phyloP scores from a whole-genome alignment of 2,329 filamentous ascomycete species.

The Penicillium verrucosum region DNA sequence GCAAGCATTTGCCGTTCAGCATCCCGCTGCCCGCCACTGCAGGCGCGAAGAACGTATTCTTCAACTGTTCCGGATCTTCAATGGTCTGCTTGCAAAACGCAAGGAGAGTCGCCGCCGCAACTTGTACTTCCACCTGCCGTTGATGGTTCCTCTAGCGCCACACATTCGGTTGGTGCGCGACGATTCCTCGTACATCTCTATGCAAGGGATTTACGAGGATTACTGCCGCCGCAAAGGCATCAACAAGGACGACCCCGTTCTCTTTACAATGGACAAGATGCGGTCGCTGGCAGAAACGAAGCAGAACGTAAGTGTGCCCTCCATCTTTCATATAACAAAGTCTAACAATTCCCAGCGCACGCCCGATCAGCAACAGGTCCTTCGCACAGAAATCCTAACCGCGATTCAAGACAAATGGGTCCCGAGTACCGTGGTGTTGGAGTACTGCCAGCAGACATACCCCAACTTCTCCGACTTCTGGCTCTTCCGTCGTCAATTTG shows the following conservation, averaged over 20 bases:
- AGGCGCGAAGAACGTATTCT: conserved; percentile 90
- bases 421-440: conserved; percentile 72
- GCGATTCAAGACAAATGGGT: conserved; percentile 95
- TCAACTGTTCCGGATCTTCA: conserved; percentile 96
- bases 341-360: conserved; percentile 42
- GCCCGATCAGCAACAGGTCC: conserved; percentile 65
- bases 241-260: conserved; percentile 90
- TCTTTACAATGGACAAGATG: conserved; percentile 95
- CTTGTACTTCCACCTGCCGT: conserved; percentile 89
- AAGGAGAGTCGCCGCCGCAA: conserved; percentile 94
- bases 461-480: conserved; percentile 92
- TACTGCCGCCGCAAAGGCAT: conserved; percentile 83
- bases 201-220: conserved; percentile 95
- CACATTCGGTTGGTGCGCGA: conserved; percentile 95
- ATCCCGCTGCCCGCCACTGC: conserved; percentile 88
- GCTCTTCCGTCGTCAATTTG: conserved; percentile 96
- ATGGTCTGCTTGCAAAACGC: conserved; percentile 82
- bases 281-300: conserved; percentile 70
- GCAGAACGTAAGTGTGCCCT: conserved; percentile 43
- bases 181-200: conserved; percentile 86
- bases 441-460: conserved; percentile 87
- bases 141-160: conserved; percentile 93
- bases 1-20: conserved; percentile 95
- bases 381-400: conserved; percentile 85
- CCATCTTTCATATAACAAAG: neutral